Base-by-base conservation (phyloP, 495 filamentous ascomycete species). In the Aspergillus biplanus region DNA sequence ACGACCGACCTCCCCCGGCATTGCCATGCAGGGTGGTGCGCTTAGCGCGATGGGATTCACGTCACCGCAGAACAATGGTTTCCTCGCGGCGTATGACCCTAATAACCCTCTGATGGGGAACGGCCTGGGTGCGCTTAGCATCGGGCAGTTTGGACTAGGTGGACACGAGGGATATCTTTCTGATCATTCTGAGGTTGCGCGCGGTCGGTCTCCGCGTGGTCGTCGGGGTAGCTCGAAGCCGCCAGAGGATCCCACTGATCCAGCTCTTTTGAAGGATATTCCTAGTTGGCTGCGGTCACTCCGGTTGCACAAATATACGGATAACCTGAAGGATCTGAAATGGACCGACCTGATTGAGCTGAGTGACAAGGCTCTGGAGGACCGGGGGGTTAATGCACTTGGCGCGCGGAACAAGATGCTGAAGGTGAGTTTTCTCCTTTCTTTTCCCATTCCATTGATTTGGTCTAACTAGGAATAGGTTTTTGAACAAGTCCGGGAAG, bases 391-490 rank as follows among this genome's bases (percentile, higher is more conserved):
- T 35, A 97, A 97, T 74, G 95, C 95, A 48, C 83, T 97, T 63
- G 95, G 95, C 66, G 95, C 95, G 18, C 83, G 95, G 61, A 91
- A 93, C 76, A 99, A 99, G 84, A 97, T 99, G 93, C 80, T 99
- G 50, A 99, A 99, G 86, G 95, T 92, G 62, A 71, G 82, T 76
- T 18, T 32, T 16, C 12, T 39, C 15, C 12, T 18, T 11, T 35
- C 15, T n/a, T 9, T 12, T 5, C 39, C 35, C 13, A 54, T 33
- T 3, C n/a, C 15, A 2, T 46, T 39, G 47, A 27, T 31, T 44
- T 11, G 21, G 16, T 15, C 65, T 74, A 63, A 77, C 69, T 59
- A 27, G 64, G 55, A n/a, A 33, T 66, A 90, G 87, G 88, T 97
- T 33, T 97, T 97, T 76, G 93, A 96, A 70, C 94, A 98, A 81